Evolutionary conservation across 345 rosid species (phyloP), one percentile per base, ranked within the genome.

Genomic region (Brassica cretica): DNA sequence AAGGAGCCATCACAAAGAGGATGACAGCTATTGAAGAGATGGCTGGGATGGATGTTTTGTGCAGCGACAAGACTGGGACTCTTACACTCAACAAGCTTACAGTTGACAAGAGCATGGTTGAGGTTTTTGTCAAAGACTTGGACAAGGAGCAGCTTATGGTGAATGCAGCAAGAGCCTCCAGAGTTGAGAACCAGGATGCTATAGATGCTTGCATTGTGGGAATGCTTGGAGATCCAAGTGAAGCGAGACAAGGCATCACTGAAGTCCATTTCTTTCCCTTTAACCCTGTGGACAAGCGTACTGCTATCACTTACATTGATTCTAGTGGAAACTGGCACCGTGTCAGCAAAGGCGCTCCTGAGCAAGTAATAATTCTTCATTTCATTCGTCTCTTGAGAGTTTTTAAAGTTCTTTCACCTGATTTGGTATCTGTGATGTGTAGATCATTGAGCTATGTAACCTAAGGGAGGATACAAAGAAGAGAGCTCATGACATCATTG

Each of bases 21-120:
- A 91, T 91, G 97, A 91, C 97, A 7, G 93, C 97, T 19, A 91
- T 91, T 6, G 97, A 91, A 84, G 97, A 91, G 77, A 91, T 91
- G 97, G 94, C 97, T 37, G 97, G 97, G 58, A 91, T 91, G 93
- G 93, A 91, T 80, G 97, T 91, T 16, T 81, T 89, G 19, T 91
- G 97, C 37, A 89, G 97, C 71, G 97, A 91, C 82, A 89, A 91
- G 84, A 91, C 97, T 11, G 91, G 97, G 56, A 91, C 97, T 71
- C 93, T 91, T 21, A 91, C 97, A 14, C 94, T 91, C 51, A 91
- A 91, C 88, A 91, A 89, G 83, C 94, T 91, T 65, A 91, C 97
- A 0, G 97, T 91, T 16, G 97, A 91, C 80, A 91, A 76, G 68
- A 85, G 77, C 84, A 75, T 91, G 89, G 78, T 91, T 75, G 97